Evolutionary conservation across 164 flowering plant species (phyloP).

Genomic region (Santalum album): DNA sequence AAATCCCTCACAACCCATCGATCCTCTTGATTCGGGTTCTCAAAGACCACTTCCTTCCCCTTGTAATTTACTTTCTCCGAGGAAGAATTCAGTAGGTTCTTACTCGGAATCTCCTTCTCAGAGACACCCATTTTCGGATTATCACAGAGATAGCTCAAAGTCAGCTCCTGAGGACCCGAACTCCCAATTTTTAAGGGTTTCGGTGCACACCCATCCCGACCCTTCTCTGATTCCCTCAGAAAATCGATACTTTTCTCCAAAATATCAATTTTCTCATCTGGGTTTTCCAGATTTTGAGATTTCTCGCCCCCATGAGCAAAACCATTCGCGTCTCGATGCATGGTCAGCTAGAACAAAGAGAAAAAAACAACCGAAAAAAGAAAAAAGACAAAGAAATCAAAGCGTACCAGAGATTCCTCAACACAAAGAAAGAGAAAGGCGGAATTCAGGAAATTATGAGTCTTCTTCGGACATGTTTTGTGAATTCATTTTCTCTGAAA

Average conservation of each 20-base stretch:
- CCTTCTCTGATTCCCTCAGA: slow-evolving; percentile 26
- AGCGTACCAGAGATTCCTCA: slow-evolving; percentile 7
- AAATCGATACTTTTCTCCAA: slow-evolving; percentile 33
- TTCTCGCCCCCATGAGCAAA: slow-evolving; percentile 17
- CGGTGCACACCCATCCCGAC: slow-evolving; percentile 26
- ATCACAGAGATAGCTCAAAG: slow-evolving; percentile 79
- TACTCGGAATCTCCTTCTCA: slow-evolving; percentile 36
- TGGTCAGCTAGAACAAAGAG: slow-evolving; percentile 7
- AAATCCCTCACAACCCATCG: slow-evolving; percentile 90
- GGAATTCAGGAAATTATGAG: not conserved
- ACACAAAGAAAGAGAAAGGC: not conserved
- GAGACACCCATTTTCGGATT: slow-evolving; percentile 39
- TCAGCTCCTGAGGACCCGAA: slow-evolving; percentile 58
- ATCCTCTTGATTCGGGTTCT: slow-evolving; percentile 27
- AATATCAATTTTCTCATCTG: slow-evolving; percentile 25
- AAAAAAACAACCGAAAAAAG: not conserved
- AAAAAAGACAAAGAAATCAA: not conserved
- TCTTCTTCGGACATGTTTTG: slow-evolving; percentile 1
- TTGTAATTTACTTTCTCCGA: slow-evolving; percentile 32
- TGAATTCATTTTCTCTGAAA: not conserved
- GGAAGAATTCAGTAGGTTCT: slow-evolving; percentile 24
- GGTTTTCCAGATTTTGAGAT: slow-evolving; percentile 17
- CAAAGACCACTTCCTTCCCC: slow-evolving; percentile 58
- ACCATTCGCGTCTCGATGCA: slow-evolving; percentile 33
- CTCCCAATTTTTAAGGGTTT: slow-evolving; percentile 28